These are phyloP conservation scores for Sporisorium iseilematis-ciliati DNA, from an alignment of 1,284 basidiomycete species.

Conservation along the genomic window DNA sequence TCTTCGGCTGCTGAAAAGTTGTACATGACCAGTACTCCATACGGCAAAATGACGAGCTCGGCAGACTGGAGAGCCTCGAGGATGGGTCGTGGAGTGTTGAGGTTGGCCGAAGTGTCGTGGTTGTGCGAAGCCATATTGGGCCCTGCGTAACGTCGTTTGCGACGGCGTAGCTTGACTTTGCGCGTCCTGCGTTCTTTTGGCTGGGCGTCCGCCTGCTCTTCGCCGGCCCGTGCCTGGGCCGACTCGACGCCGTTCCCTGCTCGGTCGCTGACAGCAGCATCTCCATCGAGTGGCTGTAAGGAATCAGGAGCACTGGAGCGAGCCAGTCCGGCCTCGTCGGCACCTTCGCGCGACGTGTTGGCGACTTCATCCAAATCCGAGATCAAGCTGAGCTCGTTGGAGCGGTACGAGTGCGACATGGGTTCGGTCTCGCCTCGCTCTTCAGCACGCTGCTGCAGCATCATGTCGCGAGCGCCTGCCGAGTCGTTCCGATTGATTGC, in stretches of 20 bases:
- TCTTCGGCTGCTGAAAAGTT: conserved; percentile 67
- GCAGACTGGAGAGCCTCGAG: conserved; percentile 66
- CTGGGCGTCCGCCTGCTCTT: conserved; percentile 16
- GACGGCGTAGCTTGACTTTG: conserved; percentile 36
- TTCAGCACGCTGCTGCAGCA: conserved; percentile 53
- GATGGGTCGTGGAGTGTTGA: conserved; percentile 62
- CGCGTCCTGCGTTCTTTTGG: conserved; percentile 36
- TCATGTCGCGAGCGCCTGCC: conserved; percentile 59
- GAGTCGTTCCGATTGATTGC: conserved; percentile 45
- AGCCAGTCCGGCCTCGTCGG: background rate
- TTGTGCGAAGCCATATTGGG: conserved; percentile 69
- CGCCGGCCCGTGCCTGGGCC: conserved; percentile 2
- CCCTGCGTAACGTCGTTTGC: conserved; percentile 48
- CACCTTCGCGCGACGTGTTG: conserved; percentile 20
- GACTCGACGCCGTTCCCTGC: background rate
- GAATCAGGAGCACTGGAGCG: background rate
- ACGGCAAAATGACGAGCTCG: conserved; percentile 67
- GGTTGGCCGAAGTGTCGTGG: conserved; percentile 64
- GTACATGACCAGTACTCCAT: conserved; percentile 69
- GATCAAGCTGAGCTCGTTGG: conserved; percentile 38
- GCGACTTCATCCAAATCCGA: conserved; percentile 37
- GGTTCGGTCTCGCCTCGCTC: conserved; percentile 45
- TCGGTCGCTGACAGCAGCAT: conserved; percentile 1
- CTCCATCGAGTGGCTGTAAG: conserved; percentile 17
- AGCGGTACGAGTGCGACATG: conserved; percentile 44